Evolutionary conservation across 176 grass and related monocot species (phyloP), one percentile per base, ranked within the genome.

Genomic region (Tuctoria greenei): DNA sequence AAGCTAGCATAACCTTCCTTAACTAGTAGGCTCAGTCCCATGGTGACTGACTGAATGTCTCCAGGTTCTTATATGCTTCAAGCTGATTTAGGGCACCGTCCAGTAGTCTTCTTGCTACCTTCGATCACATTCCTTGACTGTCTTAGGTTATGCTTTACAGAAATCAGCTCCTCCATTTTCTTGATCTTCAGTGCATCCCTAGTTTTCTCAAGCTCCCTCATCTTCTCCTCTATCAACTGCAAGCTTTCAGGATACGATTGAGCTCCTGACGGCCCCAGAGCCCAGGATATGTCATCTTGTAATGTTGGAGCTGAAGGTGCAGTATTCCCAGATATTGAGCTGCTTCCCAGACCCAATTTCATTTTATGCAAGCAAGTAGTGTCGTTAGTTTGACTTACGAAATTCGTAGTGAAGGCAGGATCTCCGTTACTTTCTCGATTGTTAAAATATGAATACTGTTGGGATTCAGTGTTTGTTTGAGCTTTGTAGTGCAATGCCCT

Each of bases 271-370:
- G 78, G 38, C 13, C 55, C 38, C 59, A 40, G 34, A 60, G 31
- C 27, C 73, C 79, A 77, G 37, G 59, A 57, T 49, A 82, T 42
- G 1, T 52, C 15, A 34, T 47, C 66, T 16, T 39, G 75, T 70
- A 83, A 7, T 21, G 75, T 75, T 68, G 75, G 86, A 75, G 86
- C 86, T 69, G 86, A 83, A 0, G 86, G 81, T 47, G 63, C 17
- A 28, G n/a, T 17, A n/a, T 68, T 4, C 17, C 21, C 38, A 64
- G n/a, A 13, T 26, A 25, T 45, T 64, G 84, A 27, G 21, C 26
- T 79, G 74, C 80, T 50, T 55, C 79, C 74, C 6, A 83, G 50
- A 42, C 78, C 64, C 26, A 76, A 20, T 46, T 72, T n/a, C 67
- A 67, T 59, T 74, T 79, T 83, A 74, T 83, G 80, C 74, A 68